Conservation (phyloP, 2,329 filamentous ascomycete genomes). For the Xylaria sp. region DNA sequence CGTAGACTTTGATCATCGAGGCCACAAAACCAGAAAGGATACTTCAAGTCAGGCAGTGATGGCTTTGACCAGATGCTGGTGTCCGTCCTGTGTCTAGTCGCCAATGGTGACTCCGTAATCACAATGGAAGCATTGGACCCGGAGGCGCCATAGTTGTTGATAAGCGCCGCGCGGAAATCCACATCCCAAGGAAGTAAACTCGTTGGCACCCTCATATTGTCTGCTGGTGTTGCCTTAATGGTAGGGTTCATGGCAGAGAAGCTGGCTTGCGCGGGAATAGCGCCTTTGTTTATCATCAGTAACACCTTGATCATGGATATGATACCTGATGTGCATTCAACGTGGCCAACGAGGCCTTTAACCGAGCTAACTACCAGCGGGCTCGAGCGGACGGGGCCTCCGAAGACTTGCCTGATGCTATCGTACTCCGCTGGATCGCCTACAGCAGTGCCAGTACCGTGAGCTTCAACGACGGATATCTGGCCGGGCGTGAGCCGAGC, state of each 20-base stretch:
- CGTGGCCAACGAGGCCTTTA: slow-evolving; percentile 51
- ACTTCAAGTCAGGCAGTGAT: not conserved
- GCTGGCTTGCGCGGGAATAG: slow-evolving; percentile 50
- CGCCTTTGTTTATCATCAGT: slow-evolving; percentile 42
- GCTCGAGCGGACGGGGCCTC: slow-evolving; percentile 10
- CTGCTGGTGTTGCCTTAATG: slow-evolving; percentile 31
- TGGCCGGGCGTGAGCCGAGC: slow-evolving; percentile 37
- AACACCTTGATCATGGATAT: slow-evolving; percentile 49
- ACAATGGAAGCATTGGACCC: slow-evolving; percentile 38
- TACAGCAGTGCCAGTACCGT: slow-evolving; percentile 57
- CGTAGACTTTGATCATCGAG: slow-evolving; percentile 41
- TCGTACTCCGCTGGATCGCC: slow-evolving; percentile 51
- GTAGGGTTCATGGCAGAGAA: slow-evolving; percentile 47
- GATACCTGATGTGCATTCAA: slow-evolving; percentile 49
- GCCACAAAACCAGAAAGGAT: slow-evolving; percentile 36
- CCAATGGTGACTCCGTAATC: slow-evolving; percentile 35
- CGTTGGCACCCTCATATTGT: slow-evolving; percentile 41
- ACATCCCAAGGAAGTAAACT: slow-evolving; percentile 38
- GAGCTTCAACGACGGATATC: slow-evolving; percentile 50
- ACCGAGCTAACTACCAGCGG: slow-evolving; percentile 45
- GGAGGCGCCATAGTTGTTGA: slow-evolving; percentile 54
- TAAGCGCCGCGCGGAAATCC: slow-evolving; percentile 34
- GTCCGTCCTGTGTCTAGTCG: not conserved
- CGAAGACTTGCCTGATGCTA: slow-evolving; percentile 43
- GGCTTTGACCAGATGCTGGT: not conserved